phyloP scores from a whole-genome alignment of 1,139 yeast species.

The Pichia sp. region DNA sequence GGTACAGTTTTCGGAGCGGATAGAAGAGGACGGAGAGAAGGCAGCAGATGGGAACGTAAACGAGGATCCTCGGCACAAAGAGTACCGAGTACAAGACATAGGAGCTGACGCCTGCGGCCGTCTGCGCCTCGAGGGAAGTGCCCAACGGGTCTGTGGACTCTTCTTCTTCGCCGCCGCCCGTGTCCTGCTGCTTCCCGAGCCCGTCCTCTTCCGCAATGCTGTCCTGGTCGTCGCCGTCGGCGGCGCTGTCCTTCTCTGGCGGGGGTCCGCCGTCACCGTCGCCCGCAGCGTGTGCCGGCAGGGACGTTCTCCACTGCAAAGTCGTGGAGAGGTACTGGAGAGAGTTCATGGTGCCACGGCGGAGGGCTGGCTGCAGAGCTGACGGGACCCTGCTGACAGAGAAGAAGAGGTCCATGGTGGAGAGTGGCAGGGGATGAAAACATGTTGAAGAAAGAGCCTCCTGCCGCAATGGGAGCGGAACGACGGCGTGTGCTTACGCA shows the following conservation, averaged over 20 bases:
- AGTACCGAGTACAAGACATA: slow-evolving; percentile 27
- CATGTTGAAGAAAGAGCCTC: too few species aligned
- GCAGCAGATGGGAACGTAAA: slow-evolving; percentile 43
- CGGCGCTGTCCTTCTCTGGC: not conserved
- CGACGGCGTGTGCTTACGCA: too few species aligned
- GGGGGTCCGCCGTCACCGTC: not conserved
- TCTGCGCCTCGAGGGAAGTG: not conserved
- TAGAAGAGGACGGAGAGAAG: slow-evolving; percentile 44
- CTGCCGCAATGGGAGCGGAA: too few species aligned
- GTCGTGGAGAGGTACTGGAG: slow-evolving; percentile 1
- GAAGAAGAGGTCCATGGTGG: too few species aligned
- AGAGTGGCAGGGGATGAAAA: too few species aligned
- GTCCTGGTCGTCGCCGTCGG: not conserved
- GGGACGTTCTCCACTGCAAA: not conserved
- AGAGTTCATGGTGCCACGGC: slow-evolving; percentile 2
- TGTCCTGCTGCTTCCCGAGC: not conserved
- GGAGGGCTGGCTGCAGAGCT: not conserved
- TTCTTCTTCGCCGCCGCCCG: not conserved
- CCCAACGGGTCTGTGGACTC: too few species aligned
- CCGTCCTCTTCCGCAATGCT: not conserved
- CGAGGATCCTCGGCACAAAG: slow-evolving; percentile 41
- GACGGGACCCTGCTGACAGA: not conserved
- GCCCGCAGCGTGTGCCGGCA: not conserved
- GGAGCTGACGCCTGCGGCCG: not conserved
- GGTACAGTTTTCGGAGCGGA: slow-evolving; percentile 40